Base-by-base conservation (phyloP, 208 protist species). In the Leishmania tarentolae region DNA sequence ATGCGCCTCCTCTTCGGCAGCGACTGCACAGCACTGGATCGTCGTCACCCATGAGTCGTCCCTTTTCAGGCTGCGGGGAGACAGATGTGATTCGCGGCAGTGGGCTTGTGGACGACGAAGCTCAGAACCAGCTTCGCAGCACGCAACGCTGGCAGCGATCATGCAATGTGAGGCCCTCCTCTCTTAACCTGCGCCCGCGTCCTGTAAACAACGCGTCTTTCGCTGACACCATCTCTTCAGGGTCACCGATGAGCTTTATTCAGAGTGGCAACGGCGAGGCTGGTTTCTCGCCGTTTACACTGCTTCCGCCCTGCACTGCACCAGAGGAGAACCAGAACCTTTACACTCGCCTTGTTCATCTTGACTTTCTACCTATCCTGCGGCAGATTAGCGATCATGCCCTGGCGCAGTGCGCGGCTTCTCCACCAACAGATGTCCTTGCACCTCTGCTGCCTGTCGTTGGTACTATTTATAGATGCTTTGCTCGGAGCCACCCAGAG, bases 291-390 rank as follows among this genome's bases (percentile, higher is more conserved):
- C 3, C 37, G 1, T 28, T 31, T 17, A 53, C 24, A 11, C 35
- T 40, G 56, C 17, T n/a, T n/a, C 28, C 37, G 8, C 74, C 52
- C 24, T 47, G 21, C 37, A 50, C 3, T 44, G 37, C 35, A 35
- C 37, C 40, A n/a, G 56, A 59, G 40, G 75, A 75, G 15, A 78
- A 82, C 71, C 70, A 87, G 19, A 75, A 56, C 24, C 57, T 91
- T 31, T 57, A 80, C 6, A 61, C 78, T 2, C 86, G 82, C 44
- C 78, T 94, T 46, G 81, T 88, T 19, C 86, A 84, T 46, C 81
- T 88, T 9, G 89, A 83, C 6, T 56, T 90, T 46, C 84, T 92
- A 24, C 57, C 81, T 28, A 76, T n/a, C 2, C 63, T 88, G 56
- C 87, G 91, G 56, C 56, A 82, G 59, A 59, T 94, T 11, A 76